A percentile compares a stretch with the other conserved stretches of the same genome.
Conservation (phyloP, 2,329 filamentous ascomycete genomes). For the Diaporthe ampelina region DNA sequence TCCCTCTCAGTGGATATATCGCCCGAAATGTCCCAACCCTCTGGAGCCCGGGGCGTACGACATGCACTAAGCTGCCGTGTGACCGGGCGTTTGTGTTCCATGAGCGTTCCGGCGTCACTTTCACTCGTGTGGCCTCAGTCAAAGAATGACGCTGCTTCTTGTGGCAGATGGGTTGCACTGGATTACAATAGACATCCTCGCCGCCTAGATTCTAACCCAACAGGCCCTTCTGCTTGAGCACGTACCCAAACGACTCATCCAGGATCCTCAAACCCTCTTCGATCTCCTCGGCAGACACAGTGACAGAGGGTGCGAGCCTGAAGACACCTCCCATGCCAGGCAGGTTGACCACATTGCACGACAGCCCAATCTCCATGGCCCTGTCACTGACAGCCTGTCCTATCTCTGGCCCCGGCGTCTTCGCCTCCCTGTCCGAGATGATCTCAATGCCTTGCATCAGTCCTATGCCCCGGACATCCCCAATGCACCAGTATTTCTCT, state of each 20-base stretch:
- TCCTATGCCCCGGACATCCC: conserved; percentile 65
- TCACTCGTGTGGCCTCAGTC: too few species aligned
- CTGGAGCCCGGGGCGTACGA: too few species aligned
- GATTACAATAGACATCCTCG: too few species aligned
- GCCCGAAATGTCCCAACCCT: not conserved
- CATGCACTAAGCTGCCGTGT: too few species aligned
- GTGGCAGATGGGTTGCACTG: too few species aligned
- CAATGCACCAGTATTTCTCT: conserved; percentile 65
- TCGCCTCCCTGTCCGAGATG: conserved; percentile 58
- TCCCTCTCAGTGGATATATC: not conserved
- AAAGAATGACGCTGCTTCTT: too few species aligned
- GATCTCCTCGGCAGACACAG: conserved; percentile 59
- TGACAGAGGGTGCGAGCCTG: conserved; percentile 65
- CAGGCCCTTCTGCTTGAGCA: conserved; percentile 42
- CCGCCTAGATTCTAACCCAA: not conserved
- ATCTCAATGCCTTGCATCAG: conserved; percentile 66
- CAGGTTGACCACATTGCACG: conserved; percentile 63
- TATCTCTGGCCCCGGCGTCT: conserved; percentile 58
- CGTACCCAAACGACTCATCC: conserved; percentile 60
- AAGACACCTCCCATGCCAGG: conserved; percentile 64
- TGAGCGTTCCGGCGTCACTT: too few species aligned
- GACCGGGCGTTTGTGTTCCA: too few species aligned
- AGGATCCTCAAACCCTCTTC: conserved; percentile 62
- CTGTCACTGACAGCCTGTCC: conserved; percentile 58
- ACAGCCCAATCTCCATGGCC: conserved; percentile 61